Evolutionary conservation across 805 yeast genomes (phyloP).

Genomic region (Debaryomyces hansenii): DNA sequence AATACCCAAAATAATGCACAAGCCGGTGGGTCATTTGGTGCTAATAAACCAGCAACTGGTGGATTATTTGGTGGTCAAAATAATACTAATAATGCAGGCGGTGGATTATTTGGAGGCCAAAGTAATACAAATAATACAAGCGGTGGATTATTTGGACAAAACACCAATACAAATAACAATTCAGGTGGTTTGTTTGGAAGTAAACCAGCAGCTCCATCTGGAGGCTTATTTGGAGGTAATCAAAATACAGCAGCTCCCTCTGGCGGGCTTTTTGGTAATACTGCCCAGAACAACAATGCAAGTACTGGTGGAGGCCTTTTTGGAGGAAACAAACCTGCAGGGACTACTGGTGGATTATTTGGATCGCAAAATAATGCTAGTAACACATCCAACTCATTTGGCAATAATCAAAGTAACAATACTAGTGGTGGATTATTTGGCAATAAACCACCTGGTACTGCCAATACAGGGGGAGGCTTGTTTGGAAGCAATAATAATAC

Average conservation of each 20-base stretch:
- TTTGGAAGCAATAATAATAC: conserved; percentile 16
- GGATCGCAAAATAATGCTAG: conserved; percentile 9
- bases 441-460: conserved; percentile 18
- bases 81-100: conserved; percentile 7
- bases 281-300: conserved; percentile 7
- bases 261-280: conserved; percentile 25
- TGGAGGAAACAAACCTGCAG: conserved; percentile 21
- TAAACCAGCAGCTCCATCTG: conserved; percentile 20
- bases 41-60: conserved; percentile 22
- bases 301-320: conserved; percentile 18
- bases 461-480: conserved; percentile 16
- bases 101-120: conserved; percentile 20
- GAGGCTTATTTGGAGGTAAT: conserved; percentile 29
- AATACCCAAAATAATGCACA: conserved; percentile 11
- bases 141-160: conserved; percentile 10
- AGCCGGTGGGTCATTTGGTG: conserved; percentile 19
- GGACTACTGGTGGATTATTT: conserved; percentile 24
- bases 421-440: conserved; percentile 39
- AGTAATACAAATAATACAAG: conserved; percentile 13
- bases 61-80: conserved; percentile 30
- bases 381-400: conserved; percentile 6
- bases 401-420: conserved; percentile 13
- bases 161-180: conserved; percentile 4
- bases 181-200: conserved; percentile 16
- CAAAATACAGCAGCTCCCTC: conserved; percentile 7